Evolutionary conservation across 805 yeast genomes (phyloP), one percentile per base, ranked within the genome.

Genomic region (Candida mattraensis): DNA sequence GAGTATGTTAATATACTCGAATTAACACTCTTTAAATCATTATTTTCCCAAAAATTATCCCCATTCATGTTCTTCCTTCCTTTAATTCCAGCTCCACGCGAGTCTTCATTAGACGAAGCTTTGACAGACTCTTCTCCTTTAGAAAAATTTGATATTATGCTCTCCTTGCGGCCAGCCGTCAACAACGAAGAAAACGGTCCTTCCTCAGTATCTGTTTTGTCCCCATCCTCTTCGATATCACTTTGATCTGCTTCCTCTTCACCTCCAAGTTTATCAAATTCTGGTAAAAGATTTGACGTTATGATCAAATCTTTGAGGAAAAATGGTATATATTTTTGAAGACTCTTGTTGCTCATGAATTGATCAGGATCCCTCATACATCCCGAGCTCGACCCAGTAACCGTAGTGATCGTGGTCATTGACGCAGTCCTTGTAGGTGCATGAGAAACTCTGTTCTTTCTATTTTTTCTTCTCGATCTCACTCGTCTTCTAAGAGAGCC

Each of bases 261-360:
- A 2, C 33, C 35, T 13, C 28, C 30, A 2, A 35, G 22, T 28
- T 26, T 24, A 14, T 44, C 34, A 29, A 44, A 50, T 7, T 54
- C 45, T 1, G 48, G 48, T 3, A 46, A 30, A 19, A 56, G 35
- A 14, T 56, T 51, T 4, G 58, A 50, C 6, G 48, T 47, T 14
- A 55, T 44, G 29, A 60, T 50, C 7, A 55, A 29, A 38, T 48
- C 48, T 26, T 53, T 53, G 48, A 60, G 46, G 28, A 47, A 56
- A 10, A 52, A 30, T 5, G 64, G 64, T 7, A 59, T 50, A 29
- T 50, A 54, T 10, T 52, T 50, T 24, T 60, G 56, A 11, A 60
- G 44, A 10, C 51, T 50, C 25, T 56, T 55, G 35, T 60, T 60
- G 39, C 51, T 49, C 55, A 58, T 44, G 26, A 52, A 54, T 18